phyloP scores from a whole-genome alignment of 176 grass and related monocot genomes.

The Cenchrus fungigraminus region DNA sequence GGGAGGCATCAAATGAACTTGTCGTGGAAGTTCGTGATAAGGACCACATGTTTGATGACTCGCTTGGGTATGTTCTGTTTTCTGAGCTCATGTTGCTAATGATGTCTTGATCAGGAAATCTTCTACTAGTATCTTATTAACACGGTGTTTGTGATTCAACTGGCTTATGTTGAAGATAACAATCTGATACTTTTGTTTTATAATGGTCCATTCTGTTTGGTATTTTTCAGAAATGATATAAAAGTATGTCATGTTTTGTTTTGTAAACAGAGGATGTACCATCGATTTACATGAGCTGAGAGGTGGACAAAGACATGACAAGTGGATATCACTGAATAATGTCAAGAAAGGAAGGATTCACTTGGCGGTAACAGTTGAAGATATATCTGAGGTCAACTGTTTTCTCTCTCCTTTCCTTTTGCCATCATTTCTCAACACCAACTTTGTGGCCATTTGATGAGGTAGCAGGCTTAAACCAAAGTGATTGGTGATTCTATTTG shows the following conservation, averaged over 20 bases:
- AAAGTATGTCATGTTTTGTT: slow-evolving; percentile 25
- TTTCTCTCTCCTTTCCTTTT: slow-evolving; percentile 27
- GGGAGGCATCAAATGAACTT: slow-evolving; percentile 83
- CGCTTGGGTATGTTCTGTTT: slow-evolving; percentile 69
- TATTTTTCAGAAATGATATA: slow-evolving; percentile 29
- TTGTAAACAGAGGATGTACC: slow-evolving; percentile 63
- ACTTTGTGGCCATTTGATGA: slow-evolving; percentile 12
- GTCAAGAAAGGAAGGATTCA: slow-evolving; percentile 90
- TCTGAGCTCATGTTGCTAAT: slow-evolving; percentile 29
- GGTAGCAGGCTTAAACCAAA: slow-evolving; percentile 7
- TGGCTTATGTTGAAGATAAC: slow-evolving; percentile 20
- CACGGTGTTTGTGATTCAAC: background rate
- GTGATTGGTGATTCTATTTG: background rate
- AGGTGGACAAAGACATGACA: slow-evolving; percentile 91
- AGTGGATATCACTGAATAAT: slow-evolving; percentile 86
- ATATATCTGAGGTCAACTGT: slow-evolving; percentile 43
- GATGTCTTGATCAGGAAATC: slow-evolving; percentile 12
- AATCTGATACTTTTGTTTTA: slow-evolving; percentile 23
- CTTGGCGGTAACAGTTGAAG: slow-evolving; percentile 73
- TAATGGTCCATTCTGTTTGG: background rate
- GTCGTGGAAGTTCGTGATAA: slow-evolving; percentile 82
- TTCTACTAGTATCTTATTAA: slow-evolving; percentile 9
- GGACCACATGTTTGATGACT: slow-evolving; percentile 92
- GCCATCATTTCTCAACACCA: background rate
- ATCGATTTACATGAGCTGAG: slow-evolving; percentile 69